These are phyloP conservation scores for Handroanthus guayacan DNA, from an alignment of 257 asterid species.

Conservation along the genomic window DNA sequence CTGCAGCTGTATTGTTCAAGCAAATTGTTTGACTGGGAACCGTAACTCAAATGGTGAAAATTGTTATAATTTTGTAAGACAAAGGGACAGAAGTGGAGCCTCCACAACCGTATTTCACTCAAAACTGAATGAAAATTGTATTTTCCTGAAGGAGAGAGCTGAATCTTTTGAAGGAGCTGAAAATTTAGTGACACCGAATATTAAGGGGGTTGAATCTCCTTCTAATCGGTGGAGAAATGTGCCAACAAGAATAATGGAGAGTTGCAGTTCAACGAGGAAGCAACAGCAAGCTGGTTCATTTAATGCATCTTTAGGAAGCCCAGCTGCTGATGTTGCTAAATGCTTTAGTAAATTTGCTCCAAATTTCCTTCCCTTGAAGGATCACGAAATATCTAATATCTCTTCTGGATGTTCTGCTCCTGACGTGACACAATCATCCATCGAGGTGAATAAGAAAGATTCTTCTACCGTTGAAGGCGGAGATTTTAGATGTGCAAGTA, in stretches of 20 bases:
- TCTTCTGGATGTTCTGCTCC: constrained; percentile 66
- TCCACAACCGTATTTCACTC: constrained; percentile 37
- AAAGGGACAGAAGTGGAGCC: constrained; percentile 41
- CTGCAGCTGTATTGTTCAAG: constrained; percentile 40
- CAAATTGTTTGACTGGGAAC: constrained; percentile 37
- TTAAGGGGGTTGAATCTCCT: constrained; percentile 45
- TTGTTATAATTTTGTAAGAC: constrained; percentile 30
- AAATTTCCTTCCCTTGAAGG: constrained; percentile 44
- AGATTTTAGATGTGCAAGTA: constrained; percentile 38
- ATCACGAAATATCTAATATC: constrained; percentile 51
- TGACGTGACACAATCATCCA: constrained; percentile 55
- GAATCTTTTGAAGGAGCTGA: constrained; percentile 38
- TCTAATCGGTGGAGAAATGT: constrained; percentile 65
- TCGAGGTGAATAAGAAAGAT: constrained; percentile 48
- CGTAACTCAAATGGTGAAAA: constrained; percentile 31
- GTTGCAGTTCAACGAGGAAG: constrained; percentile 40
- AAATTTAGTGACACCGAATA: constrained; percentile 34
- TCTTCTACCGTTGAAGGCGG: constrained; percentile 46
- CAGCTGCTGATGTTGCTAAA: constrained; percentile 41
- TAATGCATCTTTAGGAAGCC: constrained; percentile 29
- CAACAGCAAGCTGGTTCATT: constrained; percentile 36
- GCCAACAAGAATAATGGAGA: constrained; percentile 47
- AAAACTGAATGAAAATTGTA: constrained; percentile 36
- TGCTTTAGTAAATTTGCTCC: constrained; percentile 41
- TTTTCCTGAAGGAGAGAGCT: constrained; percentile 37